Conservation (phyloP, 2,329 filamentous ascomycete species). For the Gremmenia infestans region DNA sequence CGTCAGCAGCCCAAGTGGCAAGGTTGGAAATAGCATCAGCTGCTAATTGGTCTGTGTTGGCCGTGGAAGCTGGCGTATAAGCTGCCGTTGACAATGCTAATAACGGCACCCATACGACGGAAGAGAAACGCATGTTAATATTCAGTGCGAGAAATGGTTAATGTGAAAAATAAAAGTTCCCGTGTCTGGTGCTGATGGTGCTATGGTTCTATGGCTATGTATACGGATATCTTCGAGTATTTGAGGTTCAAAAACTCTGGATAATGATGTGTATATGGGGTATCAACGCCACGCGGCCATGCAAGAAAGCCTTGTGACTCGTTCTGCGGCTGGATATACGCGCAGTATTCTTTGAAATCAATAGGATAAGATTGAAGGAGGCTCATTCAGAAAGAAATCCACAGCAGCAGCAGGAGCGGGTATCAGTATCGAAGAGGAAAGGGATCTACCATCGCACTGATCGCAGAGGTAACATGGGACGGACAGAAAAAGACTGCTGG, state of each 20-base stretch:
- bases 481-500: background rate
- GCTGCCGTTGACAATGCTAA: constrained; percentile 14
- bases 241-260: background rate
- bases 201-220: background rate
- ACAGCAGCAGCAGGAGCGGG: background rate
- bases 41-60: constrained; percentile 31
- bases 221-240: background rate
- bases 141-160: background rate
- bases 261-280: background rate
- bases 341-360: constrained; percentile 3
- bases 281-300: constrained; percentile 21
- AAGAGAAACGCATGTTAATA: constrained; percentile 16
- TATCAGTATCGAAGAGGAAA: background rate
- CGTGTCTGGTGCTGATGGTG: background rate
- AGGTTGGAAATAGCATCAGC: constrained; percentile 33
- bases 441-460: background rate
- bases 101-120: constrained; percentile 16
- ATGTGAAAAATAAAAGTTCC: background rate
- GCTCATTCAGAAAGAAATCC: background rate
- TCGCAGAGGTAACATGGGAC: background rate
- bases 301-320: background rate
- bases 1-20: constrained; percentile 24
- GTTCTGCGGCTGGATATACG: background rate
- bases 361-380: constrained; percentile 5
- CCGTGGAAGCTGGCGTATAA: constrained; percentile 18